These are phyloP conservation scores for Teratosphaeria zuluensis DNA, from an alignment of 2,329 filamentous ascomycete species.

Conservation along the genomic window DNA sequence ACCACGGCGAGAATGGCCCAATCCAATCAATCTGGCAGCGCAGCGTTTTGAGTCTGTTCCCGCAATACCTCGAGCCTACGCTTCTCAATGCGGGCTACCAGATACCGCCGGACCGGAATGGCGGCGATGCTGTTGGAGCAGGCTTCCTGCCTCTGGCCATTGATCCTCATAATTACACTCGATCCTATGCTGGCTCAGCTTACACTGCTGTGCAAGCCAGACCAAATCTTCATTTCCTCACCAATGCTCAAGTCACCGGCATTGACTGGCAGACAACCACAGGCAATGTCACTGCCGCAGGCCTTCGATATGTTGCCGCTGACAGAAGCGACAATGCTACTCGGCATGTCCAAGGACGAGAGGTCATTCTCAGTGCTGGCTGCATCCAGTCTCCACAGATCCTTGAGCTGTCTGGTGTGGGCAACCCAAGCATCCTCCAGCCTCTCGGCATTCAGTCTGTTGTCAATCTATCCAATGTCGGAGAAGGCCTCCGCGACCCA, in stretches of 20 bases:
- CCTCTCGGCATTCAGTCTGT: constrained; percentile 39
- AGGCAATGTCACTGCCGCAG: background rate
- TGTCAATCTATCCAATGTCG: constrained; percentile 1
- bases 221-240: background rate
- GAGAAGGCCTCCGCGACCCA: too few relatives aligned
- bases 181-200: too few relatives aligned
- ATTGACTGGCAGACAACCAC: background rate
- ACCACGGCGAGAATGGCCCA: background rate
- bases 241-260: background rate
- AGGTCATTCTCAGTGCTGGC: constrained; percentile 9
- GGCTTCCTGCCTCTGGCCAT: too few relatives aligned
- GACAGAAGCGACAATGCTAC: constrained; percentile 26
- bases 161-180: too few relatives aligned
- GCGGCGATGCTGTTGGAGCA: too few relatives aligned
- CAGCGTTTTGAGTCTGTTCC: too few relatives aligned
- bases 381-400: constrained; percentile 42
- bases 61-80: too few relatives aligned
- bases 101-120: too few relatives aligned
- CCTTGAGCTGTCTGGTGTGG: constrained; percentile 53
- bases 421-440: constrained; percentile 39
- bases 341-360: constrained; percentile 18
- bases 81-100: too few relatives aligned
- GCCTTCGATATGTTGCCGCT: background rate
- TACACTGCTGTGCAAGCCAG: background rate
- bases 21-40: background rate